Evolutionary conservation across 2,329 filamentous ascomycete species (phyloP).

Genomic region (Apiospora sp.): DNA sequence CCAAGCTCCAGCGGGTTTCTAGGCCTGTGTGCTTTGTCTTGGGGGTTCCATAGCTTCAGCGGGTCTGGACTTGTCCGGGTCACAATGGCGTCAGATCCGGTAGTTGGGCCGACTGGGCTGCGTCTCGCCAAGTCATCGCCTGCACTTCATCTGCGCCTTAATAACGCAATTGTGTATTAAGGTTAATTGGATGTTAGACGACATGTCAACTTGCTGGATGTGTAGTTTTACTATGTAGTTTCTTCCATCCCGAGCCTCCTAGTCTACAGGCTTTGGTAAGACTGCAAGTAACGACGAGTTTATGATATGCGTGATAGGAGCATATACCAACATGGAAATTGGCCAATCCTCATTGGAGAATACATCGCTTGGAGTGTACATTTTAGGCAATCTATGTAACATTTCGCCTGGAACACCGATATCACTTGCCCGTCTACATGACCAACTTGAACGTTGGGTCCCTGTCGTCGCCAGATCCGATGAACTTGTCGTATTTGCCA

Average conservation of each 20-base stretch:
- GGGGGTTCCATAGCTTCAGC: not conserved
- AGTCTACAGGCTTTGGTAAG: not conserved
- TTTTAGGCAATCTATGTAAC: no score
- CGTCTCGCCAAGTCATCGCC: not conserved
- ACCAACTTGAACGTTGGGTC: slow-evolving; percentile 70
- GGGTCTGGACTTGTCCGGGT: not conserved
- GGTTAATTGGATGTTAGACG: not conserved
- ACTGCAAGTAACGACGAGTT: not conserved
- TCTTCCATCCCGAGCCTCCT: not conserved
- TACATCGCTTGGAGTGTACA: not conserved
- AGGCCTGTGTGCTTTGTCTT: not conserved
- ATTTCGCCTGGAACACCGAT: not conserved
- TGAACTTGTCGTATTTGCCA: slow-evolving; percentile 66
- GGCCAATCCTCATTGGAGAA: not conserved
- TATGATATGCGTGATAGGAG: not conserved
- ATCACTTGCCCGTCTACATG: slow-evolving; percentile 38
- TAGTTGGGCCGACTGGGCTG: not conserved
- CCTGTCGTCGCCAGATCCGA: slow-evolving; percentile 67
- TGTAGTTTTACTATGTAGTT: not conserved
- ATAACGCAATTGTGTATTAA: not conserved
- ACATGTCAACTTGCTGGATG: not conserved
- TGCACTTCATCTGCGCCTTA: not conserved
- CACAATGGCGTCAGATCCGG: slow-evolving; percentile 7
- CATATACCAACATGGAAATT: not conserved
- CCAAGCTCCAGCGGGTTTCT: not conserved